phyloP scores from a whole-genome alignment of 2,329 filamentous ascomycete genomes.

The Monosporascus sp. region DNA sequence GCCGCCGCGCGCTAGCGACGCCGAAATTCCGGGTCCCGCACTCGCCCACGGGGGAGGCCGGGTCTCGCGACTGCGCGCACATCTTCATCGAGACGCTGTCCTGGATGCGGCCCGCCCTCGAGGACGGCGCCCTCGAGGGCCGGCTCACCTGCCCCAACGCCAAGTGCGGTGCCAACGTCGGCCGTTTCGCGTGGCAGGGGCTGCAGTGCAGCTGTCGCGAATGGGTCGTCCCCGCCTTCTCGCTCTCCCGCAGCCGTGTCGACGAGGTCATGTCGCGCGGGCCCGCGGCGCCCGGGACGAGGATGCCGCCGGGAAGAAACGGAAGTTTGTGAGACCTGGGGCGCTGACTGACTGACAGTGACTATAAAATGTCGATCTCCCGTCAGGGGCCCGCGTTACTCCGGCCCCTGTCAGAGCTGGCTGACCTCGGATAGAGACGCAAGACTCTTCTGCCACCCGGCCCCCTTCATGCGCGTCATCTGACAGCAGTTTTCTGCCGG shows the following conservation, averaged over 20 bases:
- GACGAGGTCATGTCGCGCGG: constrained; percentile 54
- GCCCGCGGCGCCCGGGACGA: constrained; percentile 40
- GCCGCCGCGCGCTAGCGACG: constrained; percentile 60
- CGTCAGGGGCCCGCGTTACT: not conserved
- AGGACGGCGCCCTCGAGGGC: constrained; percentile 76
- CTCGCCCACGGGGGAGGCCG: constrained; percentile 26
- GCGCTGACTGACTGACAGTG: not conserved
- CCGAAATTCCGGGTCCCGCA: constrained; percentile 63
- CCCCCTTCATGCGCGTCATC: not conserved
- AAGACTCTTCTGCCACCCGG: not conserved
- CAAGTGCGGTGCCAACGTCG: constrained; percentile 77
- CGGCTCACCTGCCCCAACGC: constrained; percentile 75
- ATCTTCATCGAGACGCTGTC: constrained; percentile 87
- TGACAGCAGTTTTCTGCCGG: no score
- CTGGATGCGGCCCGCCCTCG: constrained; percentile 87
- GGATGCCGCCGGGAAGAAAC: constrained; percentile 46
- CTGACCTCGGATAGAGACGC: not conserved
- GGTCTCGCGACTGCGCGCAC: constrained; percentile 61
- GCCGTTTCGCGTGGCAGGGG: constrained; percentile 94
- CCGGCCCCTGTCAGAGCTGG: not conserved
- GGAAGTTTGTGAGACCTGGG: constrained; percentile 30
- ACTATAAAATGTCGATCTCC: not conserved
- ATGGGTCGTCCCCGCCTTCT: constrained; percentile 90
- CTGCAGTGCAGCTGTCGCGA: constrained; percentile 85
- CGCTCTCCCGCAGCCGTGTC: constrained; percentile 73